Evolutionary conservation across 805 yeast species (phyloP), one percentile per base, ranked within the genome.

Genomic region (Sungouiozyma ichnusensis): DNA sequence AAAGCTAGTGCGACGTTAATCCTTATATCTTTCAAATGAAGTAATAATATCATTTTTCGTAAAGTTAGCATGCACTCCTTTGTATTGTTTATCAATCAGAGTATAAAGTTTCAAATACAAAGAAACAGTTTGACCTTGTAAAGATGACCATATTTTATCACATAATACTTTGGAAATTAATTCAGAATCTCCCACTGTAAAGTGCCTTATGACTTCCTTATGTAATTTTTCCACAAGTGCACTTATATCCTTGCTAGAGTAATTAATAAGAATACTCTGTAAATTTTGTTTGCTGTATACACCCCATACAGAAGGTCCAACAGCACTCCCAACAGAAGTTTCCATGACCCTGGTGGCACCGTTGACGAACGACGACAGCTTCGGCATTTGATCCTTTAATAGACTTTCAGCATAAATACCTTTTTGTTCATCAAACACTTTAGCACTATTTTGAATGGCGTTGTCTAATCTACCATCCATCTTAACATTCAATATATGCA

Each of bases 61-160:
- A 44, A 80, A 71, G 38, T 65, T 67, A 31, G 67, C 60, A 32
- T 69, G 74, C n/a, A 71, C 63, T 32, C 77, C 81, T 40, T 67
- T 66, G 42, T 68, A 69, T 49, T 80, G 82, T 44, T 69, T 74
- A 38, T 71, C 76, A 29, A 81, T 69, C 16, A 83, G 67, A 1
- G 67, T 64, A 47, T 69, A 71, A 44, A 87, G 62, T 37, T 76
- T 70, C 47, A 71, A 62, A 49, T 80, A 76, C 19, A 76, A 65
- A 5, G 71, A 67, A 16, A 74, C 72, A 49, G 78, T 79, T 47
- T 77, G 76, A 16, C 76, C 77, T 49, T 81, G 85, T 44, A 84
- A 63, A 16, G 82, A 77, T 14, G 71, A 66, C 92, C 95, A 81
- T 43, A 85, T 69, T 52, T 72, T 74, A 33, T 73, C 77, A 33